A percentile compares a stretch with the other conserved stretches of the same genome.
These are phyloP conservation scores for Pseudogymnoascus sp. DNA, from an alignment of 2,329 filamentous ascomycete species.

Conservation along the genomic window DNA sequence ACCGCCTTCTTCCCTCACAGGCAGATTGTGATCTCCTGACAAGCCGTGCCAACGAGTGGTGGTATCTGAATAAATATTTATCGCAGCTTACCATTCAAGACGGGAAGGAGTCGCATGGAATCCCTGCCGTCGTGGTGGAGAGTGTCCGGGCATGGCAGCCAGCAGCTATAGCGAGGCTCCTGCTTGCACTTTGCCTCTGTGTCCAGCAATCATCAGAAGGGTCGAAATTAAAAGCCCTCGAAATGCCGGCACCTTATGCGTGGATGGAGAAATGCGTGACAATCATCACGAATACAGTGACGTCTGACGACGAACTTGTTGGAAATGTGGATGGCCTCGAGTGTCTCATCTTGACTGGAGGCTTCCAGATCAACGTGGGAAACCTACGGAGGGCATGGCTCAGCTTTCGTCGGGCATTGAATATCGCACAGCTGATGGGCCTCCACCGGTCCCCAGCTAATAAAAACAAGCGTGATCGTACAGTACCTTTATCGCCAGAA, in stretches of 20 bases:
- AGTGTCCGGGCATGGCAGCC: slow-evolving; percentile 20
- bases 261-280: slow-evolving; percentile 23
- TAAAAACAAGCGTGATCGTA: neutral
- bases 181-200: slow-evolving; percentile 23
- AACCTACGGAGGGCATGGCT: slow-evolving; percentile 43
- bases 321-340: slow-evolving; percentile 43
- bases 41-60: slow-evolving; percentile 18
- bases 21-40: slow-evolving; percentile 20
- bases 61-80: slow-evolving; percentile 22
- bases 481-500: neutral
- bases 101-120: neutral
- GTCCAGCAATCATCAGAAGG: slow-evolving; percentile 22
- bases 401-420: slow-evolving; percentile 38
- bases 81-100: slow-evolving; percentile 9
- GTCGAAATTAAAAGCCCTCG: slow-evolving; percentile 19
- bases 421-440: slow-evolving; percentile 40
- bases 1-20: slow-evolving; percentile 24
- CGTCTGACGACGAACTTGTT: slow-evolving; percentile 38
- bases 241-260: slow-evolving; percentile 15
- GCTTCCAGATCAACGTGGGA: slow-evolving; percentile 40
- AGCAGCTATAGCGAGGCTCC: slow-evolving; percentile 20
- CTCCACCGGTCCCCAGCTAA: slow-evolving; percentile 38
- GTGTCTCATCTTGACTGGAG: slow-evolving; percentile 40
- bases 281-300: slow-evolving; percentile 27
- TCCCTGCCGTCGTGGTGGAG: slow-evolving; percentile 17